Evolutionary conservation across 768 basidiomycete genomes (phyloP).

Genomic region (Trametes sanguinea): DNA sequence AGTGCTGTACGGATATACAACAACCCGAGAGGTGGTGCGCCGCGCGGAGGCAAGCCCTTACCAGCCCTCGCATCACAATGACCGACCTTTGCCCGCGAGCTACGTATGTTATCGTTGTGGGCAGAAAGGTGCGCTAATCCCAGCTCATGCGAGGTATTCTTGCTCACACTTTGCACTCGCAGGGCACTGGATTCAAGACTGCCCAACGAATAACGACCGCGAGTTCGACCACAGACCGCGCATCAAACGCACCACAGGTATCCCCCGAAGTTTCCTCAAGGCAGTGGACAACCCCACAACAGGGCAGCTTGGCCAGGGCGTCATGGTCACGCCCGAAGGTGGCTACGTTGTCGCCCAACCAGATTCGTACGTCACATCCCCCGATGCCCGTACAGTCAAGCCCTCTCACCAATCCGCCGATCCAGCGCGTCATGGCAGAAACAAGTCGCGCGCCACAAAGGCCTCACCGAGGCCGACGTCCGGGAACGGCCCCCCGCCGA

Average conservation of each 20-base stretch:
- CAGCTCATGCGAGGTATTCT: constrained; percentile 1
- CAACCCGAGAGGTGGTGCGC: constrained; percentile 68
- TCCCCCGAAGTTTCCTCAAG: constrained; percentile 96
- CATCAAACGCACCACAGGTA: constrained; percentile 97
- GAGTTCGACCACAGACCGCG: constrained; percentile 93
- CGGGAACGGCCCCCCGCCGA: constrained; percentile 85
- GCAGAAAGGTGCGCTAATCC: constrained; percentile 74
- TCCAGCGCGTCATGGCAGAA: constrained; percentile 92
- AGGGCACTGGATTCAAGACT: constrained; percentile 99
- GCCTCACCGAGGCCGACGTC: constrained; percentile 84
- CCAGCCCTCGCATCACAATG: constrained; percentile 55
- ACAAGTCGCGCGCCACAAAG: constrained; percentile 77
- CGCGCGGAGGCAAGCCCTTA: constrained; percentile 57
- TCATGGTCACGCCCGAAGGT: constrained; percentile 99
- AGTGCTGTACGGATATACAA: constrained; percentile 71
- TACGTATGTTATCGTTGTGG: constrained; percentile 99
- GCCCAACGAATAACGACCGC: constrained; percentile 95
- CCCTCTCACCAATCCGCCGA: constrained; percentile 40
- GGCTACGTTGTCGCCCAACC: constrained; percentile 97
- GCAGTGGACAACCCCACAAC: constrained; percentile 86
- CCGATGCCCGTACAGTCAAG: not conserved
- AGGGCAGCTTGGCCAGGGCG: constrained; percentile 74
- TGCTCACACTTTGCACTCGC: constrained; percentile 14
- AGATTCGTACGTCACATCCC: constrained; percentile 70
- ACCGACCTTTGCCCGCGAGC: constrained; percentile 85